These are phyloP conservation scores for Peterozyma toletana DNA, from an alignment of 805 yeast species.

Conservation along the genomic window DNA sequence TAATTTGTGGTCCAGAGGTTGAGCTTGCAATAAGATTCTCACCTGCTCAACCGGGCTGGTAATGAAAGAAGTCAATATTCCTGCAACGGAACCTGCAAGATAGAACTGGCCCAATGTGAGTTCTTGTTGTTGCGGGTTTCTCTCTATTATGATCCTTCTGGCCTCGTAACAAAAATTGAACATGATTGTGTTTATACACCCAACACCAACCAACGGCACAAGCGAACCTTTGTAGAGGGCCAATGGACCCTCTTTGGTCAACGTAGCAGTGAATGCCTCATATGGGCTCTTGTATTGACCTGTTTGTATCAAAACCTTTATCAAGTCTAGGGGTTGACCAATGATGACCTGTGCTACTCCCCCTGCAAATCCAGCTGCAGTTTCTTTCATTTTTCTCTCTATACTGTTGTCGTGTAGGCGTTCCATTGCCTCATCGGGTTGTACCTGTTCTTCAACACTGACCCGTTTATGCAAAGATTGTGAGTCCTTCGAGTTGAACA, in stretches of 20 bases:
- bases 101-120: conserved; percentile 49
- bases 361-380: conserved; percentile 43
- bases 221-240: conserved; percentile 65
- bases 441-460: too few species aligned
- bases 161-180: conserved; percentile 68
- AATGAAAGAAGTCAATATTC: conserved; percentile 53
- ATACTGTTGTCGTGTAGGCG: neutral
- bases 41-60: conserved; percentile 63
- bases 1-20: conserved; percentile 15
- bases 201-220: conserved; percentile 62
- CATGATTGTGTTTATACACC: conserved; percentile 62
- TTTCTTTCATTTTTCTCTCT: neutral
- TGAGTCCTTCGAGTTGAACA: too few species aligned
- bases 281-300: conserved; percentile 53
- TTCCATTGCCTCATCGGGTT: neutral
- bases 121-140: conserved; percentile 14
- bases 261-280: conserved; percentile 44
- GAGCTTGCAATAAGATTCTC: conserved; percentile 54
- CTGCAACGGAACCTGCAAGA: conserved; percentile 59
- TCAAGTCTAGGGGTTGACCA: conserved; percentile 65
- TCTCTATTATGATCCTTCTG: conserved; percentile 43
- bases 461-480: too few species aligned
- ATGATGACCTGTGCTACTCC: conserved; percentile 48
- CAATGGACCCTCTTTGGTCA: conserved; percentile 51
- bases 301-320: conserved; percentile 63